phyloP scores from a whole-genome alignment of 169 alveolate genomes.

The Eimeria praecox region DNA sequence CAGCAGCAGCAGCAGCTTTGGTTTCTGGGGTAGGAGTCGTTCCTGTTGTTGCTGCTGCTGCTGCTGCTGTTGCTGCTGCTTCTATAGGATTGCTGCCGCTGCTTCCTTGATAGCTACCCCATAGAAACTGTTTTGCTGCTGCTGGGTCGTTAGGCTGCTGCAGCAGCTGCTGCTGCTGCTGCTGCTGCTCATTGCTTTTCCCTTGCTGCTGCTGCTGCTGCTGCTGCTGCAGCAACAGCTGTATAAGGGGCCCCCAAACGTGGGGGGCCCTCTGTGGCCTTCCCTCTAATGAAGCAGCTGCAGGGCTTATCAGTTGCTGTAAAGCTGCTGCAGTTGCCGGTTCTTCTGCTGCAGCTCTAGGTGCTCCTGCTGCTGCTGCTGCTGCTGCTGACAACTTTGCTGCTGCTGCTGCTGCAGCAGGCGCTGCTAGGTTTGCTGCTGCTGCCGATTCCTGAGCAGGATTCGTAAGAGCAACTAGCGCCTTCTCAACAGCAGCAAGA shows the following conservation, averaged over 20 bases:
- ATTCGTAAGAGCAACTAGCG: not conserved
- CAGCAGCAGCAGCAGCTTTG: slow-evolving; percentile 26
- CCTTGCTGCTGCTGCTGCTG: slow-evolving; percentile 52
- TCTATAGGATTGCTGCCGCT: not conserved
- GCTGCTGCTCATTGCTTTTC: slow-evolving; percentile 24
- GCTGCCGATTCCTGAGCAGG: not conserved
- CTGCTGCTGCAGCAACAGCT: slow-evolving; percentile 8
- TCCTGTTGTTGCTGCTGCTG: not conserved
- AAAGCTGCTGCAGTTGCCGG: not conserved
- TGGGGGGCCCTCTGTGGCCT: slow-evolving; percentile 8
- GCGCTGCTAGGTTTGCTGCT: not conserved
- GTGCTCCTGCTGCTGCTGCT: not conserved
- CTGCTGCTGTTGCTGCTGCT: slow-evolving; percentile 36
- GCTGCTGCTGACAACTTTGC: not conserved
- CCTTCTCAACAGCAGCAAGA: slow-evolving; percentile 2
- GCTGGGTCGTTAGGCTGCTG: slow-evolving; percentile 13
- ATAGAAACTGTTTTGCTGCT: not conserved
- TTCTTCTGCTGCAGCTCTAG: not conserved
- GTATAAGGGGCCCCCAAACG: slow-evolving; percentile 29
- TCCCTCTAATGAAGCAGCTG: not conserved
- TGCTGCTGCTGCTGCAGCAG: slow-evolving; percentile 10
- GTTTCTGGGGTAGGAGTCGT: not conserved
- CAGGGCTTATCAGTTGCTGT: not conserved
- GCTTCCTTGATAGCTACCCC: not conserved
- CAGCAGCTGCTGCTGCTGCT: slow-evolving; percentile 1